Percentiles rank a stretch among this genome's conserved stretches.
These are phyloP conservation scores for Backusella circina DNA, from an alignment of 192 early-diverging fungal genomes.

Conservation along the genomic window DNA sequence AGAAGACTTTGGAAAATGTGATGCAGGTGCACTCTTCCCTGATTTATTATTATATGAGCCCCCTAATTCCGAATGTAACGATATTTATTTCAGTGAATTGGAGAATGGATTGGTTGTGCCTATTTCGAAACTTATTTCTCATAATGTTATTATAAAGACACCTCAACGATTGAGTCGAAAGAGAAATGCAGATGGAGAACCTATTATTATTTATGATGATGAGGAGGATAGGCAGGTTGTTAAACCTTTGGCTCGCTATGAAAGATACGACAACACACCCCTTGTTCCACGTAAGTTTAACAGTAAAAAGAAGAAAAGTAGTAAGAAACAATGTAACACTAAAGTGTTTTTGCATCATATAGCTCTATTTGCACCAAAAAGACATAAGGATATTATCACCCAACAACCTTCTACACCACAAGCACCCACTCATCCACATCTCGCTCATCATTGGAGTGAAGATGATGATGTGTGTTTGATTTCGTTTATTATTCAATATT, in stretches of 20 bases:
- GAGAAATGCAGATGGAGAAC: conserved; percentile 36
- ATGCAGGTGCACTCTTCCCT: conserved; percentile 43
- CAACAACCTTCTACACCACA: conserved; percentile 40
- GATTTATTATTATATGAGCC: conserved; percentile 49
- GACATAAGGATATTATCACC: conserved; percentile 40
- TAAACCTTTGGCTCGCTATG: conserved; percentile 36
- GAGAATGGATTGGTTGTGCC: conserved; percentile 54
- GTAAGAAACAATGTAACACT: neutral
- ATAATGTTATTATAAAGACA: conserved; percentile 13
- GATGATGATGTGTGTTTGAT: conserved; percentile 57
- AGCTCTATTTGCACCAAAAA: conserved; percentile 41
- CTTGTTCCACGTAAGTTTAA: conserved; percentile 28
- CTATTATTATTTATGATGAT: conserved; percentile 23
- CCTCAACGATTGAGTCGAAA: conserved; percentile 12
- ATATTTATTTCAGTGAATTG: conserved; percentile 52
- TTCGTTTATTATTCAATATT: conserved; percentile 49
- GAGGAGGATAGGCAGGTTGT: conserved; percentile 10
- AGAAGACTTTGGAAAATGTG: conserved; percentile 33
- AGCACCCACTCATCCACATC: conserved; percentile 31
- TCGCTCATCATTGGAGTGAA: conserved; percentile 37
- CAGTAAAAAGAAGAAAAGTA: conserved; percentile 6
- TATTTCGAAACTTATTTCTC: conserved; percentile 34
- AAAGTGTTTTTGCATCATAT: neutral
- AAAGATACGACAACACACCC: conserved; percentile 33
- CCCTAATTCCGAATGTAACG: conserved; percentile 48